phyloP scores from a whole-genome alignment of 2,329 filamentous ascomycete species.

The Trichoderma koningii region DNA sequence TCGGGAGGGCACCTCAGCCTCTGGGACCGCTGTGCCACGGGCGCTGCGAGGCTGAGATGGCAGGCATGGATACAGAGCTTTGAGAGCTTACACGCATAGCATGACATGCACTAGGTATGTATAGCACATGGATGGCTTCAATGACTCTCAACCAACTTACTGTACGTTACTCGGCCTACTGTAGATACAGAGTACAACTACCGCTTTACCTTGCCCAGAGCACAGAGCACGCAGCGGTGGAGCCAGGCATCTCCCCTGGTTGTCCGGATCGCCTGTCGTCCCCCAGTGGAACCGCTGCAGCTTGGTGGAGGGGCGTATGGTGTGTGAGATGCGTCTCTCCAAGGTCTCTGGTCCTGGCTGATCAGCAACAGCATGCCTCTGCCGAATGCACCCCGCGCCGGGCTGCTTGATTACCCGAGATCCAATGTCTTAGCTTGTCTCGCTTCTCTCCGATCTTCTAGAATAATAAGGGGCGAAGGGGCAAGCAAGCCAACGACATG shows the following conservation, averaged over 20 bases:
- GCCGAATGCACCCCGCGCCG: slow-evolving; percentile 24
- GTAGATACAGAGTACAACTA: not conserved
- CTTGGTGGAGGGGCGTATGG: slow-evolving; percentile 22
- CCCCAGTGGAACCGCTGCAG: slow-evolving; percentile 24
- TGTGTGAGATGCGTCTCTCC: slow-evolving; percentile 14
- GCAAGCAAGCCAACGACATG: not conserved
- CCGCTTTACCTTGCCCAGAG: not conserved
- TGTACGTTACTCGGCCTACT: not conserved
- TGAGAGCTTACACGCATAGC: not conserved
- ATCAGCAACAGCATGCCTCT: slow-evolving; percentile 23
- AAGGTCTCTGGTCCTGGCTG: slow-evolving; percentile 14
- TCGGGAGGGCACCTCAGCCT: not conserved
- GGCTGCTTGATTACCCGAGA: slow-evolving; percentile 10
- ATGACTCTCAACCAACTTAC: not conserved
- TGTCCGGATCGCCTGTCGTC: not conserved
- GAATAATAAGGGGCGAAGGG: not conserved
- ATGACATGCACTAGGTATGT: not conserved
- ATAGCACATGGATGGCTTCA: not conserved
- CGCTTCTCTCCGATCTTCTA: slow-evolving; percentile 21
- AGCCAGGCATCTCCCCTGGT: not conserved
- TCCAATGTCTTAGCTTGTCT: slow-evolving; percentile 15
- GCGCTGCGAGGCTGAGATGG: slow-evolving; percentile 24
- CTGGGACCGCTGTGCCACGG: slow-evolving; percentile 1
- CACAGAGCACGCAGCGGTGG: slow-evolving; percentile 6
- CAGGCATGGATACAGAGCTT: not conserved